Evolutionary conservation across 805 yeast genomes (phyloP), one percentile per base, ranked within the genome.

Genomic region (Barnettozyma sp.): DNA sequence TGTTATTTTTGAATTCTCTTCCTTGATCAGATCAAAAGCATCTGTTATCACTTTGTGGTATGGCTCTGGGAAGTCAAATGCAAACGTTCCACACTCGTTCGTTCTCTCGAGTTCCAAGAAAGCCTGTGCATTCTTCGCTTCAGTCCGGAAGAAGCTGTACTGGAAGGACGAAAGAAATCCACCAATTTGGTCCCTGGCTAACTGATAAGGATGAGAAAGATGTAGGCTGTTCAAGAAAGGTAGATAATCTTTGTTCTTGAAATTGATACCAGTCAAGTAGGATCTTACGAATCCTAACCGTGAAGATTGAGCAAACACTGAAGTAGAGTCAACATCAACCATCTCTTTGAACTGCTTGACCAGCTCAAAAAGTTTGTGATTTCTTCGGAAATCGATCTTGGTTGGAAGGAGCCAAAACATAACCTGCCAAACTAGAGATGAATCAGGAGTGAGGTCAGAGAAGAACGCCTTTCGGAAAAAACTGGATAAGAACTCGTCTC

Each of bases 331-430:
- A 21, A 55, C 54, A 36, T 71, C 72, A 13, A 78, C 41, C 11
- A 56, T 34, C 13, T 42, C 50, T 4, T 65, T 57, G 35, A 79
- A 67, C 20, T 67, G 57, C 14, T 70, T 55, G 12, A 82, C 59
- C 7, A 62, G 58, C 21, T 61, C 52, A 16, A 67, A 56, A 3
- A 82, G 54, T 10, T 68, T 65, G 11, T 79, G 77, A 36, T 73
- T 69, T 39, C 95, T 69, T 52, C 95, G 71, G 33, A 68, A 45
- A 54, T 84, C 94, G 25, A 76, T 63, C 45, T 73, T 78, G 0
- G 75, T 56, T 0, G 86, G 82, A 2, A 76, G 50, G 82, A 86
- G 81, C 80, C 85, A 79, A 4, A 80, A 65, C 33, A 84, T 71
- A 0, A 85, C 70, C 23, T 68, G 66, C 97, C 97, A 92, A 26